Conservation (phyloP, 371 early-diverging fungal species). For the Mortierella sp. region DNA sequence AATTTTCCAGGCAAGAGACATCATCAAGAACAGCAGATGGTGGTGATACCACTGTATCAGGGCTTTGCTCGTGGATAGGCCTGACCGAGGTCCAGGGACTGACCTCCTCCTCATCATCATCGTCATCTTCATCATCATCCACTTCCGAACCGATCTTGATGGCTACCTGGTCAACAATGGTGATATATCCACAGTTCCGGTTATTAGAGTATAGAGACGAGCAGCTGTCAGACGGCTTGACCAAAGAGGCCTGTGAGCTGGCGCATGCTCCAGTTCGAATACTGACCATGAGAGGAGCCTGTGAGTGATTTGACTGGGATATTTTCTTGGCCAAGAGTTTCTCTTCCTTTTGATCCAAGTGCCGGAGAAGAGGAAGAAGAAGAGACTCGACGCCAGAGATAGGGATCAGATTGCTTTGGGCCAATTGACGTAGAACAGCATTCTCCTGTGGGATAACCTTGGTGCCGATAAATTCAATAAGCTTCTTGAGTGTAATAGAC, state of each 20-base stretch:
- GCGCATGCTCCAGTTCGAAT: neutral
- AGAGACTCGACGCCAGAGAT: neutral
- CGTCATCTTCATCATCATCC: neutral
- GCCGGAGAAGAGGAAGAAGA: conserved; percentile 2
- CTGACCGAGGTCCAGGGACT: neutral
- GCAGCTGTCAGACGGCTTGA: too few species aligned
- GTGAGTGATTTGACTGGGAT: neutral
- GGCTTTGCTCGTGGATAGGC: neutral
- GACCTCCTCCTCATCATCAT: neutral
- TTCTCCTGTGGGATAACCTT: conserved; percentile 13
- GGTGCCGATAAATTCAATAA: neutral
- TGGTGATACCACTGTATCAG: neutral
- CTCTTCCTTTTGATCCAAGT: neutral
- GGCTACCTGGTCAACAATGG: neutral
- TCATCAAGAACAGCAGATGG: conserved; percentile 7
- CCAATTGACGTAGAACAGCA: neutral
- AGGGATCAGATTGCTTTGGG: neutral
- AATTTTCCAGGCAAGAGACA: neutral
- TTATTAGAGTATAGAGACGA: neutral
- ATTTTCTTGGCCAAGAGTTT: neutral
- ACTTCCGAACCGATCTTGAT: neutral
- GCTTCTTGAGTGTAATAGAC: neutral
- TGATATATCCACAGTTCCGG: neutral
- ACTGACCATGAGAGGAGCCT: neutral
- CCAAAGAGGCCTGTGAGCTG: neutral